These are phyloP conservation scores for Betula pendula DNA, from an alignment of 306 rosid genomes.

Conservation along the genomic window DNA sequence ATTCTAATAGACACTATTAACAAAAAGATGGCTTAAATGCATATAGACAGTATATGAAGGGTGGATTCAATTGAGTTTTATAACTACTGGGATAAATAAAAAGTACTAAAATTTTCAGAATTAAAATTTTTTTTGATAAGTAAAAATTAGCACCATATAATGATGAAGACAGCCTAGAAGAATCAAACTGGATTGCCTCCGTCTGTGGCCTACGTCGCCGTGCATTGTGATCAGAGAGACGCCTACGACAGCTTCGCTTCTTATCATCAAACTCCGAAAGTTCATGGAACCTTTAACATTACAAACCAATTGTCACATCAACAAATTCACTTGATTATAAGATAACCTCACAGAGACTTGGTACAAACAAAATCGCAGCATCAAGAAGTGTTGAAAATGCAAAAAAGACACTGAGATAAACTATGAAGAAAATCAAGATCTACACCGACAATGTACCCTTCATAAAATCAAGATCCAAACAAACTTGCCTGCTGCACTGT, in stretches of 20 bases:
- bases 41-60: not conserved
- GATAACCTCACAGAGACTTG: not conserved
- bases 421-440: not conserved
- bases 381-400: not conserved
- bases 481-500: conserved; percentile 87
- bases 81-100: not conserved
- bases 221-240: conserved; percentile 97
- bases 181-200: conserved; percentile 46
- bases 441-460: not conserved
- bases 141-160: conserved; percentile 48
- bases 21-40: not conserved
- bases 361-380: not conserved
- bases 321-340: conserved; percentile 10
- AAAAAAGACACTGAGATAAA: not conserved
- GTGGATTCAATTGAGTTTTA: not conserved
- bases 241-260: conserved; percentile 91
- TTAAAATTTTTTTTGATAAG: too few relatives aligned
- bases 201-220: conserved; percentile 90
- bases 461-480: conserved; percentile 14
- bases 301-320: conserved; percentile 23
- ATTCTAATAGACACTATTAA: not conserved
- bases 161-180: conserved; percentile 57
- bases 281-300: conserved; percentile 76
- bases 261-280: conserved; percentile 82
- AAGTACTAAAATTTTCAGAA: not conserved